Evolutionary conservation across 352 stramenopile genomes (phyloP).

Genomic region (Thalassiosira ordinaria): DNA sequence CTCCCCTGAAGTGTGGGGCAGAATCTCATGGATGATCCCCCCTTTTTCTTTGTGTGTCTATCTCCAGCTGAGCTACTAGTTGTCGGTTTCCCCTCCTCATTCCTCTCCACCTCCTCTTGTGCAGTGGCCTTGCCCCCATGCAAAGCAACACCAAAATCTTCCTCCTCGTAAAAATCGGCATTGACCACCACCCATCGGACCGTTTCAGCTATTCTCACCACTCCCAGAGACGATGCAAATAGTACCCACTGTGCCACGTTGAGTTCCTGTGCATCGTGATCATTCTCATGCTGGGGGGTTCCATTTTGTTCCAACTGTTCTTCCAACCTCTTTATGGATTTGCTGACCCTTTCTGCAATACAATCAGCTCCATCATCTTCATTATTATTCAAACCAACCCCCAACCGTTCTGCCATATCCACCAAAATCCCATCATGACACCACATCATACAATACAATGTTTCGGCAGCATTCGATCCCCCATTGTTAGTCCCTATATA

Average conservation of each 20-base stretch:
- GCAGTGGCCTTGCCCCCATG: slow-evolving; percentile 33
- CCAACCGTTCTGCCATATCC: slow-evolving; percentile 66
- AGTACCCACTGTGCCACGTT: slow-evolving; percentile 77
- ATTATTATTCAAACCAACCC: background rate
- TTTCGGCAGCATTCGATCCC: slow-evolving; percentile 88
- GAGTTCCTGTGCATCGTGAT: too few species aligned
- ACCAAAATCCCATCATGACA: slow-evolving; percentile 86
- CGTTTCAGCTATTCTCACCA: slow-evolving; percentile 87
- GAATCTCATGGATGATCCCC: slow-evolving; percentile 22
- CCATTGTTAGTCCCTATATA: slow-evolving; percentile 56
- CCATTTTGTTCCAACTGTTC: too few species aligned
- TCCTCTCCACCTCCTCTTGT: too few species aligned
- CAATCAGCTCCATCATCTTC: slow-evolving; percentile 1
- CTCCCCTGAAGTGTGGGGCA: slow-evolving; percentile 15
- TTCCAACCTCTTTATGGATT: too few species aligned
- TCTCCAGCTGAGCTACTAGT: too few species aligned
- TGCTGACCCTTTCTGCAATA: too few species aligned
- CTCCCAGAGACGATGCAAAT: slow-evolving; percentile 80
- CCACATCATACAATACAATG: slow-evolving; percentile 89
- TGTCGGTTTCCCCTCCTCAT: too few species aligned
- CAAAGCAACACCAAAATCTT: slow-evolving; percentile 89
- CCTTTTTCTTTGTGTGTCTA: background rate
- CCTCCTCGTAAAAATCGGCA: slow-evolving; percentile 95
- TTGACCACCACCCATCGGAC: slow-evolving; percentile 89
- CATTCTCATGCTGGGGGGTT: too few species aligned